A percentile compares a stretch with the other conserved stretches of the same genome.
Conservation (phyloP, 108 stramenopile genomes). For the Epithemia pelagica region DNA sequence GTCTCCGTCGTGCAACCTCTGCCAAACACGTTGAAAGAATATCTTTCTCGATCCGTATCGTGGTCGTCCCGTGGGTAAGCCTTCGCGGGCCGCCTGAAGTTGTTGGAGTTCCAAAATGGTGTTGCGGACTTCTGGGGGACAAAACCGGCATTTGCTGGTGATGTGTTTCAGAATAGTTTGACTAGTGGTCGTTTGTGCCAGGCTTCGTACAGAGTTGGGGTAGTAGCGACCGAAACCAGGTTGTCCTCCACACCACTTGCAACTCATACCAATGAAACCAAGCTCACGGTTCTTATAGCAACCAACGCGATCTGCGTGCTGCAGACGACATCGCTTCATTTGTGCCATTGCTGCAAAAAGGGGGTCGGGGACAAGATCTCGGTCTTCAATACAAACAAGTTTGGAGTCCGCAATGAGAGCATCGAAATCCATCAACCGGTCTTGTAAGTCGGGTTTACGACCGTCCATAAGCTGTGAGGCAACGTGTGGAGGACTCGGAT, state of each 20-base stretch:
- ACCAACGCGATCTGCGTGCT: constrained; percentile 52
- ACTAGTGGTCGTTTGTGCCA: constrained; percentile 74
- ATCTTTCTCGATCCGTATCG: constrained; percentile 70
- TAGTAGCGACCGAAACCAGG: constrained; percentile 66
- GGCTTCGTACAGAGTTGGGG: constrained; percentile 50
- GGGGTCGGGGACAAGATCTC: constrained; percentile 59
- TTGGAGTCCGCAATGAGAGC: constrained; percentile 21
- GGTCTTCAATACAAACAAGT: constrained; percentile 49
- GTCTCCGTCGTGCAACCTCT: constrained; percentile 39
- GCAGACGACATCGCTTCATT: constrained; percentile 43
- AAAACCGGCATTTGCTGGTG: constrained; percentile 47
- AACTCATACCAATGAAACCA: constrained; percentile 63
- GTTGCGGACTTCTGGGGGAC: constrained; percentile 44
- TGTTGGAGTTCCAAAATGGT: constrained; percentile 35
- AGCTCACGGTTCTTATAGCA: constrained; percentile 56
- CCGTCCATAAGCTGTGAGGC: not conserved
- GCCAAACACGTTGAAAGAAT: constrained; percentile 72
- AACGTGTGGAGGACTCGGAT: constrained; percentile 1
- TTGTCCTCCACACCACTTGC: constrained; percentile 64
- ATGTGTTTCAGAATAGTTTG: constrained; percentile 78
- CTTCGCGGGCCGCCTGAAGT: constrained; percentile 32
- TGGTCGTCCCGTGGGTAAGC: constrained; percentile 36
- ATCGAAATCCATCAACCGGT: constrained; percentile 2
- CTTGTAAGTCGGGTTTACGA: not conserved
- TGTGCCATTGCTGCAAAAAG: constrained; percentile 74